phyloP scores from a whole-genome alignment of 2,329 filamentous ascomycete species.

The Beauveria bassiana region DNA sequence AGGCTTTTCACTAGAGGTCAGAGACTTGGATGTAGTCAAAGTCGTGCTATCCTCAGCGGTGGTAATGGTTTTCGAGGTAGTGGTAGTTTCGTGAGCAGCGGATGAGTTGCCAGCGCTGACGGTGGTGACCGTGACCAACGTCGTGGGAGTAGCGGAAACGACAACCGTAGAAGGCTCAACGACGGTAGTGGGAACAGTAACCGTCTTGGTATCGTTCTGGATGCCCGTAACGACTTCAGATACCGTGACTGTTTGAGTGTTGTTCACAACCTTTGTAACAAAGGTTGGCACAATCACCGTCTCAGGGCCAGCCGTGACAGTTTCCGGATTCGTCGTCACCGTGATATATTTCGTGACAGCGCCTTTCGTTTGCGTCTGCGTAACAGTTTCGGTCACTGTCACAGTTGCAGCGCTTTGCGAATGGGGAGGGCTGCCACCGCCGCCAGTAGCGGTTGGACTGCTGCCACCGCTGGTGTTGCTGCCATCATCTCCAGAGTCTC shows the following conservation, averaged over 20 bases:
- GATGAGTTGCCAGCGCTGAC: background rate
- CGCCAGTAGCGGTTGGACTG: constrained; percentile 2
- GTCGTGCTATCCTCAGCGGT: background rate
- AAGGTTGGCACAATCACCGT: background rate
- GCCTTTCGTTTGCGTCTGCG: constrained; percentile 24
- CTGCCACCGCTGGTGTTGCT: constrained; percentile 17
- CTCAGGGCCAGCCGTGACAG: constrained; percentile 11
- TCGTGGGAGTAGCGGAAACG: constrained; percentile 18
- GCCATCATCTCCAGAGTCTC: constrained; percentile 14
- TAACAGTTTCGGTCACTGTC: constrained; percentile 23
- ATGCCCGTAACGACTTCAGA: background rate
- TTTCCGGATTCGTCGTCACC: constrained; percentile 13
- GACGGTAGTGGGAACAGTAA: background rate
- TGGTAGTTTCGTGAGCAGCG: background rate
- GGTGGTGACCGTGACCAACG: constrained; percentile 22
- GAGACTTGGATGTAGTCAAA: background rate
- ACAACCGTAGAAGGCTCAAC: constrained; percentile 22
- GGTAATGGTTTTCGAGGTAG: background rate
- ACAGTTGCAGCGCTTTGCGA: constrained; percentile 11
- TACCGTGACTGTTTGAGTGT: constrained; percentile 22
- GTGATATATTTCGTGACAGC: constrained; percentile 22
- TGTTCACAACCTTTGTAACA: background rate
- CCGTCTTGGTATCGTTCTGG: background rate
- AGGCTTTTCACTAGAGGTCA: background rate
- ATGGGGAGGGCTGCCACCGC: constrained; percentile 3